Evolutionary conservation across 257 asterid species (phyloP), one percentile per base, ranked within the genome.

Genomic region (Solanum raphanifolium): DNA sequence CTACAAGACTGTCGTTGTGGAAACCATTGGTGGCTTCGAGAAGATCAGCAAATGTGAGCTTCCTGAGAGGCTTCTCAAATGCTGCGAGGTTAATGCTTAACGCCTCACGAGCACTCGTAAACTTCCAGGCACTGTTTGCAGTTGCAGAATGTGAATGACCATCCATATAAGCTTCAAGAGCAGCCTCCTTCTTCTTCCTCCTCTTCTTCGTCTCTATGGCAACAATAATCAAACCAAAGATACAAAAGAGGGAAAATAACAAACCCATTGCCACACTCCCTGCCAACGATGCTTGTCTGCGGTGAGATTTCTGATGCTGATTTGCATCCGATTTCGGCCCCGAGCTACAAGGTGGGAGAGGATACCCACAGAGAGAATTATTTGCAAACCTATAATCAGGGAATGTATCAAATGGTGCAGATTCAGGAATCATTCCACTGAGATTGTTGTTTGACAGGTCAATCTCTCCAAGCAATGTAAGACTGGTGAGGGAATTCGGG

Each of bases 211-310:
- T 91, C 78, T 96, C 98, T 11, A 94, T 89, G 21, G 92, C 92
- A 58, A 95, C 95, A 12, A 95, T 91, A 15, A 96, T 88, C 87
- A 95, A 90, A 41, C 98, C 98, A 39, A 96, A 91, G 72, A 96
- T 93, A 90, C 98, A 96, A 86, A 96, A 94, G 13, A 96, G 93
- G 2, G 99, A 91, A 89, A 96, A 94, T 21, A 96, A 89, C 89
- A 96, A 52, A 83, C 98, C 98, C 93, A 94, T 93, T 0, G 97
- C 98, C 86, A 96, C 95, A 25, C 98, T 95, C n/a, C 98, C 98
- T 0, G 93, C 98, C 13, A 96, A 95, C 2, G 98, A 93, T 3
- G 98, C 98, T 83, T 90, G 95, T 58, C 90, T 91, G 4, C 95
- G 90, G 55, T 90, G 92, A 7, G 98, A 93, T 88, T 91, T 95